These are phyloP conservation scores for Cucurbita maxima DNA, from an alignment of 306 rosid species.

Conservation along the genomic window DNA sequence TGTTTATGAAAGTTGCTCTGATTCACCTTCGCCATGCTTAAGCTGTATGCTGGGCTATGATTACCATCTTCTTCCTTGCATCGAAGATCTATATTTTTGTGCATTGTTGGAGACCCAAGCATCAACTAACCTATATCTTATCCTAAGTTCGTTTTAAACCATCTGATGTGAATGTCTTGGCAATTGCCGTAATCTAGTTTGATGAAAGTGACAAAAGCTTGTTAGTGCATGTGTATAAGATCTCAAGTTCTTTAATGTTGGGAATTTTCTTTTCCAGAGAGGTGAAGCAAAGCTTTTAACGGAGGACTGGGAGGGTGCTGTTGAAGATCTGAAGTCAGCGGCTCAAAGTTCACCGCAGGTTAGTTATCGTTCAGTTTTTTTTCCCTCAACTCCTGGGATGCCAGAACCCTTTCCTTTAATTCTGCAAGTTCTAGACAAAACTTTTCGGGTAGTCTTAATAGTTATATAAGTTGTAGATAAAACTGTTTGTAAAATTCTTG, in stretches of 20 bases:
- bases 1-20: neutral
- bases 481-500: neutral
- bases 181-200: neutral
- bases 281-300: conserved; percentile 91
- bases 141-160: neutral
- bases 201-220: neutral
- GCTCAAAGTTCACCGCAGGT: conserved; percentile 94
- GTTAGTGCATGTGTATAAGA: neutral
- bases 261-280: conserved; percentile 40
- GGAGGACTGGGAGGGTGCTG: conserved; percentile 99
- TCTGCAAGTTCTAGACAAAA: neutral
- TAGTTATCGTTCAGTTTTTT: neutral
- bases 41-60: neutral
- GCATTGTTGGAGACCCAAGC: neutral
- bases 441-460: neutral
- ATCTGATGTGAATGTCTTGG: neutral
- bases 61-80: neutral
- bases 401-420: neutral
- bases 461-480: no score
- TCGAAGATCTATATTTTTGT: neutral
- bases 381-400: neutral
- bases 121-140: neutral
- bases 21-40: neutral
- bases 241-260: neutral
- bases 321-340: conserved; percentile 82